Evolutionary conservation across 2,329 filamentous ascomycete genomes (phyloP).

Genomic region (Neurospora crassa): DNA sequence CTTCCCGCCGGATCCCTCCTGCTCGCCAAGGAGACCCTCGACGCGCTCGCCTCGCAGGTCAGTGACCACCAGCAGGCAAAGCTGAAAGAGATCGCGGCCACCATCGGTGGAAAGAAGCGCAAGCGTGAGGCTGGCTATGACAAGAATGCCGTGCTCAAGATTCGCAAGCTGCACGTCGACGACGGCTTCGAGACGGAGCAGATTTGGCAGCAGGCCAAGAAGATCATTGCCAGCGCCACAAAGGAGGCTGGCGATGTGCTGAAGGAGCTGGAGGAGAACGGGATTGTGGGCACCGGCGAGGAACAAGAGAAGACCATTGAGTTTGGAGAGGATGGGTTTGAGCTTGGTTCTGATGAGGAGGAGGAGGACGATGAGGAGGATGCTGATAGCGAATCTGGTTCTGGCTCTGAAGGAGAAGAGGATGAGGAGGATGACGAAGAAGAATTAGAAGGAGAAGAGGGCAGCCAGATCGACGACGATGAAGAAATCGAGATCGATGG

Average conservation of each 20-base stretch:
- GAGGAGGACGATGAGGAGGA: slow-evolving; percentile 9
- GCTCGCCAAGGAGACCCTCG: slow-evolving; percentile 71
- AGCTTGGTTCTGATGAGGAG: slow-evolving; percentile 19
- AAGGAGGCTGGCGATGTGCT: slow-evolving; percentile 38
- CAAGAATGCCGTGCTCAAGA: slow-evolving; percentile 50
- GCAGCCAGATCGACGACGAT: slow-evolving; percentile 18
- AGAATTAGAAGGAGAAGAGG: slow-evolving; percentile 7
- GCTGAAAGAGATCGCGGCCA: slow-evolving; percentile 40
- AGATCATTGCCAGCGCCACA: slow-evolving; percentile 57
- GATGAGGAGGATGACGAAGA: slow-evolving; percentile 10
- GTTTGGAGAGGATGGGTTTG: slow-evolving; percentile 27
- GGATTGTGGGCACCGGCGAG: slow-evolving; percentile 35
- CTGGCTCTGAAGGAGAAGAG: slow-evolving; percentile 12
- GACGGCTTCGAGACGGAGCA: slow-evolving; percentile 74
- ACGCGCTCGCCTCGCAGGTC: slow-evolving; percentile 65
- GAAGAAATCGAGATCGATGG: slow-evolving; percentile 27
- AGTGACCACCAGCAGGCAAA: slow-evolving; percentile 62
- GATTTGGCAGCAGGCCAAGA: slow-evolving; percentile 87
- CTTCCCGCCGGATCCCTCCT: slow-evolving; percentile 62
- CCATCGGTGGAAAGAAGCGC: slow-evolving; percentile 45
- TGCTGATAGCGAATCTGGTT: slow-evolving; percentile 6
- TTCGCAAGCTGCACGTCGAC: slow-evolving; percentile 75
- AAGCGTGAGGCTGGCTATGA: slow-evolving; percentile 50
- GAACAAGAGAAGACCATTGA: slow-evolving; percentile 7
- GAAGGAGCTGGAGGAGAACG: slow-evolving; percentile 37